Evolutionary conservation across 148 eudicot genomes (phyloP).

Genomic region (Rhododendron griersonianum): DNA sequence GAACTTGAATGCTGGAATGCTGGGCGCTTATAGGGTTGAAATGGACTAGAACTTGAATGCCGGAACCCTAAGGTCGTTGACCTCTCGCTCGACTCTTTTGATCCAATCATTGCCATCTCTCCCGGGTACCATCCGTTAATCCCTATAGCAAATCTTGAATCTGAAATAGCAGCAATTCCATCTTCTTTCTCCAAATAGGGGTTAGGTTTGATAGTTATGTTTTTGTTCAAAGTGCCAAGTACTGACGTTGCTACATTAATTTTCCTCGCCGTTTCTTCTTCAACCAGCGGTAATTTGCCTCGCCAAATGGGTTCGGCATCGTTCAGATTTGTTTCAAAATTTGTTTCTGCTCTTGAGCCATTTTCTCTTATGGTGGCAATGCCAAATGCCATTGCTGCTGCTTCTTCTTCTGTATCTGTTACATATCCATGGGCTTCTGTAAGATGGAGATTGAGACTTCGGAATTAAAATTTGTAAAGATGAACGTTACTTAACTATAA

Average conservation of each 20-base stretch:
- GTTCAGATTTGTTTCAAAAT: neutral
- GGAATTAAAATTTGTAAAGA: neutral
- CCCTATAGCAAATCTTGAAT: neutral
- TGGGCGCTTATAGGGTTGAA: neutral
- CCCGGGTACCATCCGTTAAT: neutral
- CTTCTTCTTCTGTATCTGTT: neutral
- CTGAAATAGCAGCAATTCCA: neutral
- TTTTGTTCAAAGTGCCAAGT: neutral
- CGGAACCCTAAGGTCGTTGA: neutral
- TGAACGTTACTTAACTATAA: neutral
- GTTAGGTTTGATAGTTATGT: neutral
- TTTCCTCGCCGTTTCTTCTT: neutral
- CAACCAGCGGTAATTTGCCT: neutral
- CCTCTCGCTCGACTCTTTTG: neutral
- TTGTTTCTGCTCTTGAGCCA: neutral
- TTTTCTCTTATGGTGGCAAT: neutral
- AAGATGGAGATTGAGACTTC: neutral
- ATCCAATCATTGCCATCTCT: neutral
- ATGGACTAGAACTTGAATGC: slow-evolving; percentile 1
- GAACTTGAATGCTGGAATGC: neutral
- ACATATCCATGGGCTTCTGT: neutral
- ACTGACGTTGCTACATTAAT: neutral
- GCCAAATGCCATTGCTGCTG: neutral
- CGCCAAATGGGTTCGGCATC: neutral
- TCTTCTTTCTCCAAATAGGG: neutral